These are phyloP conservation scores for Geranium incanum DNA, from an alignment of 441 rosid genomes.

Conservation along the genomic window DNA sequence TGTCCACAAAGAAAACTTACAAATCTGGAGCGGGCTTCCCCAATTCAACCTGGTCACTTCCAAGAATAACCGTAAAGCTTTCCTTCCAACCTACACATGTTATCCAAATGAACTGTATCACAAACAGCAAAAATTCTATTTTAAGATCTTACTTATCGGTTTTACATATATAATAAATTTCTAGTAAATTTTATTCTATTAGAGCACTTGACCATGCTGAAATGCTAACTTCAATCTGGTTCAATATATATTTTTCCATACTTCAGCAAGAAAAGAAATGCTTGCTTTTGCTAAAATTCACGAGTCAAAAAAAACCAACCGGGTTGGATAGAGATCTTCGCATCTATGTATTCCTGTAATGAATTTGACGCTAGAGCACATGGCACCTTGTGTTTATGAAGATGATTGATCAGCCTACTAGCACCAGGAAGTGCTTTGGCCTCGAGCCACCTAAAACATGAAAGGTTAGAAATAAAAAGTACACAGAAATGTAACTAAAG, in stretches of 20 bases:
- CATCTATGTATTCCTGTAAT: constrained; percentile 28
- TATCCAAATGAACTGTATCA: not conserved
- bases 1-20: constrained; percentile 19
- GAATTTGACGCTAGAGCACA: constrained; percentile 46
- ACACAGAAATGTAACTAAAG: not conserved
- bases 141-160: not conserved
- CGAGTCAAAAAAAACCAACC: constrained; percentile 19
- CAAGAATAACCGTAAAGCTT: constrained; percentile 31
- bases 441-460: constrained; percentile 27
- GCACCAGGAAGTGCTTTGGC: constrained; percentile 39
- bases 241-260: not conserved
- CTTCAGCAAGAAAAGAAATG: not conserved
- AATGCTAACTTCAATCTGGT: not conserved
- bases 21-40: constrained; percentile 48
- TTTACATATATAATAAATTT: not conserved
- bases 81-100: constrained; percentile 34
- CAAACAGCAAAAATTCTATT: not conserved
- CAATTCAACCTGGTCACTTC: constrained; percentile 36
- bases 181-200: not conserved
- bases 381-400: constrained; percentile 30
- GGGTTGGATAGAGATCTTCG: constrained; percentile 29
- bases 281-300: not conserved
- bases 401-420: constrained; percentile 36
- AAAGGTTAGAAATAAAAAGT: not conserved
- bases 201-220: not conserved